Percentiles rank a stretch among this genome's conserved stretches.
Evolutionary conservation across 192 early-diverging fungal species (phyloP).

Genomic region (Borealophlyctis nickersoniae): DNA sequence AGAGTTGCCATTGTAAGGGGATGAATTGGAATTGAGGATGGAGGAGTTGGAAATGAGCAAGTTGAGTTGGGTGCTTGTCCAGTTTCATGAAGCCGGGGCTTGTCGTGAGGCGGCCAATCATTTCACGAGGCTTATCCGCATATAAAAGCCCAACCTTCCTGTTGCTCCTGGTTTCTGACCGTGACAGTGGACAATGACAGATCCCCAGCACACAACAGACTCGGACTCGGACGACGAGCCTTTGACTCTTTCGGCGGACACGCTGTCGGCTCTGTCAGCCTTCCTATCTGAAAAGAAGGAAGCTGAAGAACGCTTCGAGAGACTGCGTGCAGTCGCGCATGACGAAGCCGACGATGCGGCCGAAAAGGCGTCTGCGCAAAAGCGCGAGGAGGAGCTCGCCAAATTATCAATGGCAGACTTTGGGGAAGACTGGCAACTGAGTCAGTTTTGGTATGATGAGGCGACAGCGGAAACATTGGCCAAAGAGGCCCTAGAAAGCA

Average conservation of each 20-base stretch:
- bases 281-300: slow-evolving; percentile 68
- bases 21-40: too few species aligned
- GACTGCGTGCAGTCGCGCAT: slow-evolving; percentile 48
- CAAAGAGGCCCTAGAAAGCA: slow-evolving; percentile 43
- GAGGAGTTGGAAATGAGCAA: too few species aligned
- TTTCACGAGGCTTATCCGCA: too few species aligned
- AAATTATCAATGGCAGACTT: slow-evolving; percentile 60
- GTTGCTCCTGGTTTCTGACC: too few species aligned
- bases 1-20: too few species aligned
- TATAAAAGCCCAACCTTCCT: too few species aligned
- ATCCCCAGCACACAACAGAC: too few species aligned
- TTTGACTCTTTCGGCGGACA: slow-evolving; percentile 42
- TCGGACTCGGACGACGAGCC: slow-evolving; percentile 28
- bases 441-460: slow-evolving; percentile 47
- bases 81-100: too few species aligned
- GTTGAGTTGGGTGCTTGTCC: too few species aligned
- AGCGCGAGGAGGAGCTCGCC: slow-evolving; percentile 7
- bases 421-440: slow-evolving; percentile 76
- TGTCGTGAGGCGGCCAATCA: too few species aligned
- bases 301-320: slow-evolving; percentile 58
- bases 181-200: too few species aligned
- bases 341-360: slow-evolving; percentile 36
- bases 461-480: slow-evolving; percentile 48
- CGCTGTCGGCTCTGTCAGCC: slow-evolving; percentile 56
- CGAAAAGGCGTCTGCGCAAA: slow-evolving; percentile 14